phyloP scores from a whole-genome alignment of 78 protist species.

The Protostelium mycophagum region DNA sequence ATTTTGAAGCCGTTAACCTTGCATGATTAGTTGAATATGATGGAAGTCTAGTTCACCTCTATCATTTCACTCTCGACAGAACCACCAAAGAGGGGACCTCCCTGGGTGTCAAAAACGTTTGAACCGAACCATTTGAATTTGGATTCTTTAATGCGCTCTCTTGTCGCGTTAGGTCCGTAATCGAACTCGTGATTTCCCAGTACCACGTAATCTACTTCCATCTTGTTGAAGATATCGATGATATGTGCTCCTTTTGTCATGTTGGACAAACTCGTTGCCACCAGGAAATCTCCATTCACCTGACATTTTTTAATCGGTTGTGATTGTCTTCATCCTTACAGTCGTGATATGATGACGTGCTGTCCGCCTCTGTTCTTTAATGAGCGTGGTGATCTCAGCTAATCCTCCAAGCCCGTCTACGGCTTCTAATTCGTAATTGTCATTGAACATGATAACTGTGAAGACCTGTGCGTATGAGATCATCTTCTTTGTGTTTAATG shows the following conservation, averaged over 20 bases:
- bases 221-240: neutral
- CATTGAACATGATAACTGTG: neutral
- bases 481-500: neutral
- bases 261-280: neutral
- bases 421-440: slow-evolving; percentile 1
- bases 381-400: neutral
- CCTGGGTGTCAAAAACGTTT: neutral
- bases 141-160: neutral
- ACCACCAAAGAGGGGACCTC: neutral
- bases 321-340: neutral
- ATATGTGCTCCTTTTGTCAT: slow-evolving; percentile 6
- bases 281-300: slow-evolving; percentile 5
- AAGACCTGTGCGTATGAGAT: neutral
- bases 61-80: neutral
- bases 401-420: slow-evolving; percentile 6
- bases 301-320: neutral
- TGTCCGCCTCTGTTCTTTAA: neutral
- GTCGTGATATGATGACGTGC: neutral
- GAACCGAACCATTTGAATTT: slow-evolving; percentile 1
- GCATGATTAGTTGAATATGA: neutral
- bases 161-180: neutral
- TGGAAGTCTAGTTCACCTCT: neutral
- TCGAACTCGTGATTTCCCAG: slow-evolving; percentile 12
- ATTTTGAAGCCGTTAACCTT: neutral
- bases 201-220: slow-evolving; percentile 1